phyloP scores from a whole-genome alignment of 257 asterid genomes.

The Ilex asprella region DNA sequence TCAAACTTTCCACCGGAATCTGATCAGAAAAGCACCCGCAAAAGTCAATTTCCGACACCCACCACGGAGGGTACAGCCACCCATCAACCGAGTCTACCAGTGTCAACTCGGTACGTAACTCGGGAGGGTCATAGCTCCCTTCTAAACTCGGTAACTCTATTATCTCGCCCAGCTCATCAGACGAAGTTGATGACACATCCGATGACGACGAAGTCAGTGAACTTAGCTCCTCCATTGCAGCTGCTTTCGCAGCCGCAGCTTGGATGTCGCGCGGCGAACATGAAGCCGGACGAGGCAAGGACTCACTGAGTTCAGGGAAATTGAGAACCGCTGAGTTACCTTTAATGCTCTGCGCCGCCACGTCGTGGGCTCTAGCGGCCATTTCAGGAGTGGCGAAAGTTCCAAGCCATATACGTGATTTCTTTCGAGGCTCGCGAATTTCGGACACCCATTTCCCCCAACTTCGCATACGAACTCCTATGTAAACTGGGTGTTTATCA shows the following conservation, averaged over 20 bases:
- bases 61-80: slow-evolving; percentile 55
- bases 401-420: slow-evolving; percentile 31
- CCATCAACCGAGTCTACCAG: slow-evolving; percentile 55
- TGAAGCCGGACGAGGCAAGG: slow-evolving; percentile 24
- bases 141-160: slow-evolving; percentile 79
- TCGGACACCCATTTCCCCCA: slow-evolving; percentile 37
- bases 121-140: slow-evolving; percentile 37
- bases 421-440: slow-evolving; percentile 26
- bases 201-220: neutral
- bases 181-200: slow-evolving; percentile 14
- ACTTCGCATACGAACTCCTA: slow-evolving; percentile 29
- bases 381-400: slow-evolving; percentile 25
- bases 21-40: slow-evolving; percentile 35
- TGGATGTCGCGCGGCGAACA: slow-evolving; percentile 22
- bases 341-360: slow-evolving; percentile 23
- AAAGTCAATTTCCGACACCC: slow-evolving; percentile 40
- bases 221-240: slow-evolving; percentile 24
- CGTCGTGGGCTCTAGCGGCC: slow-evolving; percentile 34
- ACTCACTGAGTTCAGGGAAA: slow-evolving; percentile 20
- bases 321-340: slow-evolving; percentile 21
- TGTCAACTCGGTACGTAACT: slow-evolving; percentile 30
- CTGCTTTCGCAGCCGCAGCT: slow-evolving; percentile 31
- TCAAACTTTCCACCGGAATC: slow-evolving; percentile 21
- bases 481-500: slow-evolving; percentile 14
- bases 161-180: slow-evolving; percentile 67